These are phyloP conservation scores for Zopfochytrium polystomum DNA, from an alignment of 371 early-diverging fungal genomes.

Conservation along the genomic window DNA sequence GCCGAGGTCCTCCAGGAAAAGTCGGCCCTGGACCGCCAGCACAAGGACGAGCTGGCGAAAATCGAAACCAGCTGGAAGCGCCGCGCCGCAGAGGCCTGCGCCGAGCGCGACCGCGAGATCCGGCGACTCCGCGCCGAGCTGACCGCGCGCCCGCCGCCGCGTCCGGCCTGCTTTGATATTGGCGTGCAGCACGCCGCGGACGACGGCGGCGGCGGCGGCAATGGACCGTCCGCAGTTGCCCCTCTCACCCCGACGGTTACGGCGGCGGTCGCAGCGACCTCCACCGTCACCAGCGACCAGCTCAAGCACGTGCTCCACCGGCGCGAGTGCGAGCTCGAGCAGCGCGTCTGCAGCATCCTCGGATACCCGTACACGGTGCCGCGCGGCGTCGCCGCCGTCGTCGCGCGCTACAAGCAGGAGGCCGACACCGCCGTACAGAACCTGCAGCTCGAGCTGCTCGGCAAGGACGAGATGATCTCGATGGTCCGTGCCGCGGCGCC, in stretches of 20 bases:
- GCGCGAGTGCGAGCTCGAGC: neutral
- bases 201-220: neutral
- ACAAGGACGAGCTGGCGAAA: neutral
- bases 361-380: neutral
- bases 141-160: too few species aligned
- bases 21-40: neutral
- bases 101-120: neutral
- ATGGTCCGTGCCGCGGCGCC: neutral
- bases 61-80: neutral
- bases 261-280: too few species aligned
- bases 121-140: neutral
- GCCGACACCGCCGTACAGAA: neutral
- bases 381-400: neutral
- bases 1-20: slow-evolving; percentile 5
- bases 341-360: neutral
- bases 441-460: neutral
- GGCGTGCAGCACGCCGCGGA: neutral
- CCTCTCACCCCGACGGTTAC: neutral
- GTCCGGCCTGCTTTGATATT: neutral
- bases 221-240: neutral
- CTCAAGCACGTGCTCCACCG: neutral
- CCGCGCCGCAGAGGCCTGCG: neutral
- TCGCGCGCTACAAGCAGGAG: neutral
- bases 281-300: neutral
- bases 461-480: neutral